Conservation (phyloP, 164 flowering plant species). For the Euptelea pleiosperma region DNA sequence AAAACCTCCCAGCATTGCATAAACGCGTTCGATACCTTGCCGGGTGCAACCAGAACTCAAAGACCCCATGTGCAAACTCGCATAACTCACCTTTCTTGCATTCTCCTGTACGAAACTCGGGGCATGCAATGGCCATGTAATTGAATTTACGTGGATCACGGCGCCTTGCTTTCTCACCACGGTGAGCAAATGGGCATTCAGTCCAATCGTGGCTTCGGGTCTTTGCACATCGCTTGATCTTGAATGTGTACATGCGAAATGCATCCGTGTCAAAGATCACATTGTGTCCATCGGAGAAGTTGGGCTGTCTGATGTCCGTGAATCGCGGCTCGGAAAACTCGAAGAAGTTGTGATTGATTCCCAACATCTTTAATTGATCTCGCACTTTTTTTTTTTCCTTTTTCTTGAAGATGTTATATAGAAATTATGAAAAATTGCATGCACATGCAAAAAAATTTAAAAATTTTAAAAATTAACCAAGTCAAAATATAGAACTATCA, state of each 20-base stretch:
- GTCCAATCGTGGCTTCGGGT: slow-evolving; percentile 56
- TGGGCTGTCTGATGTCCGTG: background rate
- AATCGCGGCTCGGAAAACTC: background rate
- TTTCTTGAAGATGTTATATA: background rate
- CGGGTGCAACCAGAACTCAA: slow-evolving; percentile 72
- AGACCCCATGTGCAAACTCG: slow-evolving; percentile 54
- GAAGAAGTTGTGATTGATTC: background rate
- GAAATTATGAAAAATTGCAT: background rate
- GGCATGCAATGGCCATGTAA: slow-evolving; percentile 40
- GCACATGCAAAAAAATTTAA: slow-evolving; percentile 2
- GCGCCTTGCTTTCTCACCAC: slow-evolving; percentile 51
- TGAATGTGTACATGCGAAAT: slow-evolving; percentile 52
- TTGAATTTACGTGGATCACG: slow-evolving; percentile 40
- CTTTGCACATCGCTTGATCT: slow-evolving; percentile 37
- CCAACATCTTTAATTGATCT: slow-evolving; percentile 2
- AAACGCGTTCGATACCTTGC: slow-evolving; percentile 51
- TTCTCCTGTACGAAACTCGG: slow-evolving; percentile 28
- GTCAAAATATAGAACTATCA: no score
- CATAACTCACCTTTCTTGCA: slow-evolving; percentile 45
- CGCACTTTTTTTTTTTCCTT: background rate
- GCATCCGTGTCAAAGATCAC: slow-evolving; percentile 28
- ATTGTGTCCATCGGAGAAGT: background rate
- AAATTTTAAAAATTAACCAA: no score
- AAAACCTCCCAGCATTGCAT: slow-evolving; percentile 43
- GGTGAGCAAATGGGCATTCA: slow-evolving; percentile 54